Conservation (phyloP, 164 flowering plant species). For the Euptelea pleiosperma region DNA sequence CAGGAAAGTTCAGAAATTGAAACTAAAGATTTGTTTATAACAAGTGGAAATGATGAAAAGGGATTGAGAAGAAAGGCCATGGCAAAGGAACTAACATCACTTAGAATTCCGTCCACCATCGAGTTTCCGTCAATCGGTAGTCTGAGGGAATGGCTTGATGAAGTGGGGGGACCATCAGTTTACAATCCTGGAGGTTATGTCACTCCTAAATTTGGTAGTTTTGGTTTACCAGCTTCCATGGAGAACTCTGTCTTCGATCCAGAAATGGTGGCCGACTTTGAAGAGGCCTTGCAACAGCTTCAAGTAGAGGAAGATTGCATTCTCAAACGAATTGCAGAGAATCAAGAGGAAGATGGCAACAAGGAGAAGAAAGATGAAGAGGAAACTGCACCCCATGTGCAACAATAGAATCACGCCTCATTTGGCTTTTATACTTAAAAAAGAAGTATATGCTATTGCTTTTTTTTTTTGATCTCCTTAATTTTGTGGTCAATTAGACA, state of each 20-base stretch:
- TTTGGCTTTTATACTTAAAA: too few relatives aligned
- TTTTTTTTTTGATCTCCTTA: too few relatives aligned
- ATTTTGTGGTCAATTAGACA: too few relatives aligned
- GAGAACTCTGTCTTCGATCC: slow-evolving; percentile 23
- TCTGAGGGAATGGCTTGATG: slow-evolving; percentile 23
- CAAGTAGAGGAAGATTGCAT: slow-evolving; percentile 31
- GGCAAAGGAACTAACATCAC: slow-evolving; percentile 27
- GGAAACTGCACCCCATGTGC: neutral
- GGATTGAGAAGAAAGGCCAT: slow-evolving; percentile 28
- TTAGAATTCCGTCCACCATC: slow-evolving; percentile 25
- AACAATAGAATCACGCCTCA: slow-evolving; percentile 2
- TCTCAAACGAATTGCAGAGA: slow-evolving; percentile 17
- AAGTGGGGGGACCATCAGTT: slow-evolving; percentile 15
- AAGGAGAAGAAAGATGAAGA: neutral
- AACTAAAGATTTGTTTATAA: neutral
- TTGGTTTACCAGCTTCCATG: neutral
- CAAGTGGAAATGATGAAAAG: slow-evolving; percentile 10
- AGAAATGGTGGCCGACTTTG: slow-evolving; percentile 36
- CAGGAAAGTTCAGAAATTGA: too few relatives aligned
- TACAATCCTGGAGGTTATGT: slow-evolving; percentile 24
- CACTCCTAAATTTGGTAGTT: slow-evolving; percentile 40
- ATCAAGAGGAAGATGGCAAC: neutral
- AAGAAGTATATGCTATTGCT: too few relatives aligned
- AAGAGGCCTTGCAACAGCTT: slow-evolving; percentile 36
- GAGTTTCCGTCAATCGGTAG: slow-evolving; percentile 26